These are phyloP conservation scores for Rhizopus stolonifer DNA, from an alignment of 371 early-diverging fungal genomes.

Conservation along the genomic window DNA sequence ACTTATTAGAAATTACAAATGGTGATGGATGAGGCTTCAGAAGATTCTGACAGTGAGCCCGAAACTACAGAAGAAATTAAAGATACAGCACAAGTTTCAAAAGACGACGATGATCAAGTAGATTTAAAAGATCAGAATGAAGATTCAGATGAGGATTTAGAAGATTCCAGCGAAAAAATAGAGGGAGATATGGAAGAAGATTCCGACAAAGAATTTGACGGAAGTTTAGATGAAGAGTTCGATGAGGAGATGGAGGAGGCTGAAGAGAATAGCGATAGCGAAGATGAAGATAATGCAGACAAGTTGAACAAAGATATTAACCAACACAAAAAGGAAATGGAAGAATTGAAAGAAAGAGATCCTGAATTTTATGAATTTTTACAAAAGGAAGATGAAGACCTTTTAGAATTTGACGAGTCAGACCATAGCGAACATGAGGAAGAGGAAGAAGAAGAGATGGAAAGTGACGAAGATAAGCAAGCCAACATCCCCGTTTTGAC, in stretches of 20 bases:
- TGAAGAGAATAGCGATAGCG: slow-evolving; percentile 43
- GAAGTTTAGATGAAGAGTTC: slow-evolving; percentile 19
- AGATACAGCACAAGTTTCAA: not conserved
- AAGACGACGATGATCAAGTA: slow-evolving; percentile 1
- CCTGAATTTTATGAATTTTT: slow-evolving; percentile 90
- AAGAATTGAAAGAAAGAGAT: slow-evolving; percentile 77
- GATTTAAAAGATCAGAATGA: not conserved
- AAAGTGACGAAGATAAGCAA: slow-evolving; percentile 12
- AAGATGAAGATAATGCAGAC: slow-evolving; percentile 38
- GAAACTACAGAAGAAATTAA: slow-evolving; percentile 9
- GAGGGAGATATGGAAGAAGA: slow-evolving; percentile 3
- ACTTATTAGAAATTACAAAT: slow-evolving; percentile 18
- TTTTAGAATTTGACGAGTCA: slow-evolving; percentile 73
- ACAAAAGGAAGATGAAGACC: slow-evolving; percentile 77
- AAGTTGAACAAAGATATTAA: slow-evolving; percentile 56
- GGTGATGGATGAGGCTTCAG: slow-evolving; percentile 37
- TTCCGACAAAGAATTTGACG: slow-evolving; percentile 17
- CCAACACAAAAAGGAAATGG: slow-evolving; percentile 72
- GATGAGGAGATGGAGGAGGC: slow-evolving; percentile 20
- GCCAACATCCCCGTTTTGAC: slow-evolving; percentile 53
- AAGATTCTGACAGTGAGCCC: not conserved
- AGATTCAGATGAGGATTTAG: slow-evolving; percentile 10
- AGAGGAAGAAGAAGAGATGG: slow-evolving; percentile 34
- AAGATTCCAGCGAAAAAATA: slow-evolving; percentile 17
- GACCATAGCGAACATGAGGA: slow-evolving; percentile 64